These are phyloP conservation scores for Fusarium oxysporum DNA, from an alignment of 2,329 filamentous ascomycete genomes.

Conservation along the genomic window DNA sequence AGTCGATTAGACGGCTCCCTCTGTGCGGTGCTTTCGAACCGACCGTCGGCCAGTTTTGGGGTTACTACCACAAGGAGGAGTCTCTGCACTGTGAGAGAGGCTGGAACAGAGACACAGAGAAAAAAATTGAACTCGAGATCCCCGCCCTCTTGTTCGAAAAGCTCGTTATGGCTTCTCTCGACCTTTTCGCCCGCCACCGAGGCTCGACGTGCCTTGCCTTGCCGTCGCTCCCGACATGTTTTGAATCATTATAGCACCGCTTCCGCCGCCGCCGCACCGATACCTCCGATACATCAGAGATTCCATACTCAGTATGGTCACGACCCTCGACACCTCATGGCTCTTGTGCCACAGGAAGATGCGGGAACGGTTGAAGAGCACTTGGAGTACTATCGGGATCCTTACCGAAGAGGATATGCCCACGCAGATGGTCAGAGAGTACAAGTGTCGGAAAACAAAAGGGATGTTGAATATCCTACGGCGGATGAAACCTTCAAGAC, in stretches of 20 bases:
- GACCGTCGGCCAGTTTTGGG: slow-evolving; percentile 51
- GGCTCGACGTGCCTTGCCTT: slow-evolving; percentile 26
- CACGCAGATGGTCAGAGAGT: slow-evolving; percentile 61
- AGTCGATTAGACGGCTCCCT: slow-evolving; percentile 70
- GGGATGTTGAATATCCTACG: slow-evolving; percentile 61
- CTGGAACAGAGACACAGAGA: slow-evolving; percentile 25
- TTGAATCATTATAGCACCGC: slow-evolving; percentile 45
- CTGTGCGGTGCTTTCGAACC: slow-evolving; percentile 65
- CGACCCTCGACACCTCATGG: slow-evolving; percentile 61
- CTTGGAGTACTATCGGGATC: slow-evolving; percentile 63
- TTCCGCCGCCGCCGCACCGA: slow-evolving; percentile 30
- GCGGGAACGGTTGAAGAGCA: slow-evolving; percentile 64
- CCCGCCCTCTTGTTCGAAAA: slow-evolving; percentile 48
- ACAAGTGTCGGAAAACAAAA: slow-evolving; percentile 61
- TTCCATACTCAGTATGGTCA: slow-evolving; percentile 22
- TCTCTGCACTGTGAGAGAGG: slow-evolving; percentile 41
- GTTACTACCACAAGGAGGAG: slow-evolving; percentile 42
- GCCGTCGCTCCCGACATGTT: slow-evolving; percentile 34
- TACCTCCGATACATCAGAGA: slow-evolving; percentile 22
- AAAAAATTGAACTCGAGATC: slow-evolving; percentile 9
- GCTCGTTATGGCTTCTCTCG: slow-evolving; percentile 55
- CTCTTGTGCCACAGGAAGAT: slow-evolving; percentile 63
- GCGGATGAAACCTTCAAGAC: slow-evolving; percentile 53
- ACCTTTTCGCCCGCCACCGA: slow-evolving; percentile 52
- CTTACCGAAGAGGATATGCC: slow-evolving; percentile 66